Conservation (phyloP, 495 filamentous ascomycete genomes). For the Polyplosphaeria fusca region DNA sequence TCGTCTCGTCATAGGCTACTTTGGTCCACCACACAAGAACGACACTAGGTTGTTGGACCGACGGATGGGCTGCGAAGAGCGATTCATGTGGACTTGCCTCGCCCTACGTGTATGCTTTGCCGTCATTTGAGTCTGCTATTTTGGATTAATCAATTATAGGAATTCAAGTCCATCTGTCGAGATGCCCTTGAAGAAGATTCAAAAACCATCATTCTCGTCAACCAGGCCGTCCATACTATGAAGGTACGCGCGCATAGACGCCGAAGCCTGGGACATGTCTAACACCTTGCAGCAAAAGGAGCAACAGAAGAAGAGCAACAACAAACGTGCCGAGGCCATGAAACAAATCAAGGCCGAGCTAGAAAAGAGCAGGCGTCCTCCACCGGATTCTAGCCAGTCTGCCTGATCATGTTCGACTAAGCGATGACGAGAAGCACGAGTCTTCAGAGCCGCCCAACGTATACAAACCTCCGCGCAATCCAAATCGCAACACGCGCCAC, state of each 20-base stretch:
- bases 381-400: too few relatives aligned
- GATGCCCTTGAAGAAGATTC: not conserved
- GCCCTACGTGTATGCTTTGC: too few relatives aligned
- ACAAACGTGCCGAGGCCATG: not conserved
- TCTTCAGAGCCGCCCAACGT: too few relatives aligned
- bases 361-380: not conserved
- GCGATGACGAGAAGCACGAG: too few relatives aligned
- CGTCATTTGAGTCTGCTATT: too few relatives aligned
- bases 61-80: not conserved
- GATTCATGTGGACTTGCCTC: not conserved
- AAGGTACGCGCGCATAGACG: not conserved
- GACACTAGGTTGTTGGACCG: too few relatives aligned
- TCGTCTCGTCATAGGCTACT: not conserved
- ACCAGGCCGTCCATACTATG: not conserved
- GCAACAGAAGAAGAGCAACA: not conserved
- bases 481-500: too few relatives aligned
- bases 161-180: not conserved
- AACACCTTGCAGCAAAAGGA: not conserved
- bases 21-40: not conserved
- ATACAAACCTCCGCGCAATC: too few relatives aligned
- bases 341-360: not conserved
- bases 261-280: not conserved
- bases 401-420: too few relatives aligned
- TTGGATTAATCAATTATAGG: not conserved
- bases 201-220: not conserved